Evolutionary conservation across 208 protist genomes (phyloP), one percentile per base, ranked within the genome.

Genomic region (Naegleria lovaniensis): DNA sequence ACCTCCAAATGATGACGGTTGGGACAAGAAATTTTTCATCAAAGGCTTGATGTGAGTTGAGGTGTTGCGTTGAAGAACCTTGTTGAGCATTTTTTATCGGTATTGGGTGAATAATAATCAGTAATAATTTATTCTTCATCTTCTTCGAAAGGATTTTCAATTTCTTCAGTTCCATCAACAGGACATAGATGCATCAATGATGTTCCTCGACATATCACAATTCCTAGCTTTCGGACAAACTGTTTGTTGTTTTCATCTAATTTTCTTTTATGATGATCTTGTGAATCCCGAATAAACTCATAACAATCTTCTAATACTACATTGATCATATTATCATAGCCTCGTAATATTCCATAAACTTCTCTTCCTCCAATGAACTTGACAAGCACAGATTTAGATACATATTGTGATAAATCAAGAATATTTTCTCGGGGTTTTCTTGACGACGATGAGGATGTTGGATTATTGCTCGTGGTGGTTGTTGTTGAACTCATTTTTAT

Each of bases 91-190:
- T 67, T 67, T 67, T 15, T 67, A 13, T 29, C 3, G 1, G 4
- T 67, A 29, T 67, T 67, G 51, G 5, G 15, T 58, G 5, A 19
- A 58, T 19, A 58, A 58, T 58, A 19, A 58, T 19, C 55, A 67
- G 1, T 19, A 29, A 67, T 22, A 29, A 3, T 22, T 67, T 29
- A 67, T 67, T 85, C 67, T 89, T 91, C 90, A 4, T 92, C 89
- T 4, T 36, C 91, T 55, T 58, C 86, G 36, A 92, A 92, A 43
- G 91, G 91, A 41, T 92, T 92, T 29, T 92, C 91, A 91, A 92
- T 92, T 48, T 92, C 75, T 79, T 92, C 90, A 13, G 91, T 92
- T 16, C 91, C 91, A 91, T 92, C 76, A 0, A 90, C 36, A 29
- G 91, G 91, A 58, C 75, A 92, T 3, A 92, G 11, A 36, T 88